Evolutionary conservation across 306 rosid genomes (phyloP), one percentile per base, ranked within the genome.

Genomic region (Purshia tridentata): DNA sequence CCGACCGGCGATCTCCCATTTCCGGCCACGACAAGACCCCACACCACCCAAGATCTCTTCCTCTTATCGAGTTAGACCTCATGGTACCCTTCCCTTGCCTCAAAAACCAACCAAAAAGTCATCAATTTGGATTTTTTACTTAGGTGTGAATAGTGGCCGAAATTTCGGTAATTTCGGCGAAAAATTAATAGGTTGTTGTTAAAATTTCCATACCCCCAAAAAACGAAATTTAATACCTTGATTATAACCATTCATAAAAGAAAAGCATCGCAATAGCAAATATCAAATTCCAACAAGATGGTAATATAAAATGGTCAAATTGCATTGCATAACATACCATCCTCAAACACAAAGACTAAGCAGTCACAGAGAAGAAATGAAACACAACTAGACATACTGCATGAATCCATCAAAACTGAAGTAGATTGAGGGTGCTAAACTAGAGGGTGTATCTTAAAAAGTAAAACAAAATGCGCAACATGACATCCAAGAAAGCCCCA

Each of bases 401-500:
- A 72, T 20, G 42, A 79, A 73, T 68, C 75, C 77, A 53, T 67
- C 78, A 69, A 69, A 82, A 73, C 71, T 63, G 44, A 53, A 63
- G 75, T 72, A 23, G 55, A 65, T 75, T 37, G 53, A 58, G 46
- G 23, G 45, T 65, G 65, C 67, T 74, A 63, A 64, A 63, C 72
- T 78, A 56, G 29, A 72, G 23, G 23, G 57, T n/a, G 74, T 53
- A 67, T 59, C 59, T 53, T 53, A 35, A 41, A 56, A 14, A 42
- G 76, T 18, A 61, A 73, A 73, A 65, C 62, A 77, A 80, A 80
- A 45, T 19, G 42, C 56, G 55, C 63, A 65, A 62, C 69, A 77
- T 54, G 35, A 64, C 45, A 78, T 35, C 55, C 64, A 59, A 56
- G 16, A 71, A 72, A 65, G 72, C 37, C 16, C 4, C 46, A 61